phyloP scores from a whole-genome alignment of 805 yeast species.

The Kodamaea laetipori region DNA sequence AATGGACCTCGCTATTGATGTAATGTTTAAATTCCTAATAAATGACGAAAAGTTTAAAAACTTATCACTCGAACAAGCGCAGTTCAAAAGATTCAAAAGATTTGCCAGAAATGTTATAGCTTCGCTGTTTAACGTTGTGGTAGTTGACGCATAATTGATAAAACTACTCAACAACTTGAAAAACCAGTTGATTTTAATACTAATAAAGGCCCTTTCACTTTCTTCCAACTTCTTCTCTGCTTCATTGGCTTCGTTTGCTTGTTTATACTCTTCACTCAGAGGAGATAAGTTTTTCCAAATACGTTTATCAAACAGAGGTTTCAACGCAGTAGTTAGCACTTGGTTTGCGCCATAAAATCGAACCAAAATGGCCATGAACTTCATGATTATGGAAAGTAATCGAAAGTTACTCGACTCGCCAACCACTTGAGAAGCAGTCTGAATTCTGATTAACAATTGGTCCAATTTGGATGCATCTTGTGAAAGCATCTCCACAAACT shows the following conservation, averaged over 20 bases:
- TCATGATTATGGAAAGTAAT: constrained; percentile 17
- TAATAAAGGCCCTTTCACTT: constrained; percentile 1
- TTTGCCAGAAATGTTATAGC: neutral
- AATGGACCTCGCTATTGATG: neutral
- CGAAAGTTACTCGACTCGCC: constrained; percentile 16
- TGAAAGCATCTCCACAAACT: constrained; percentile 3
- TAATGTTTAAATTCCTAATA: neutral
- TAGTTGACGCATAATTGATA: neutral
- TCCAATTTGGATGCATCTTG: constrained; percentile 8
- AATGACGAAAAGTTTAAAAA: neutral
- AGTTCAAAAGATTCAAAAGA: neutral
- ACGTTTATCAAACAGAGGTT: constrained; percentile 6
- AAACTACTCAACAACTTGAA: constrained; percentile 1
- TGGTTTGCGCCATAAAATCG: neutral
- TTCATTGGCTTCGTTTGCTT: neutral
- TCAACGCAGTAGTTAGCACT: constrained; percentile 16
- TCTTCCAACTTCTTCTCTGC: neutral
- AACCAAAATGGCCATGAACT: constrained; percentile 10
- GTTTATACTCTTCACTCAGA: constrained; percentile 6
- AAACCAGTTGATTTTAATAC: constrained; percentile 12
- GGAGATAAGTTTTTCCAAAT: neutral
- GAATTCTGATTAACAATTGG: constrained; percentile 28
- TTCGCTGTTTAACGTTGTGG: neutral
- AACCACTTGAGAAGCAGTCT: constrained; percentile 24
- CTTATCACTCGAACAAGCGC: neutral